Conservation (phyloP, 1,284 basidiomycete genomes). For the Pseudozyma pruni region DNA sequence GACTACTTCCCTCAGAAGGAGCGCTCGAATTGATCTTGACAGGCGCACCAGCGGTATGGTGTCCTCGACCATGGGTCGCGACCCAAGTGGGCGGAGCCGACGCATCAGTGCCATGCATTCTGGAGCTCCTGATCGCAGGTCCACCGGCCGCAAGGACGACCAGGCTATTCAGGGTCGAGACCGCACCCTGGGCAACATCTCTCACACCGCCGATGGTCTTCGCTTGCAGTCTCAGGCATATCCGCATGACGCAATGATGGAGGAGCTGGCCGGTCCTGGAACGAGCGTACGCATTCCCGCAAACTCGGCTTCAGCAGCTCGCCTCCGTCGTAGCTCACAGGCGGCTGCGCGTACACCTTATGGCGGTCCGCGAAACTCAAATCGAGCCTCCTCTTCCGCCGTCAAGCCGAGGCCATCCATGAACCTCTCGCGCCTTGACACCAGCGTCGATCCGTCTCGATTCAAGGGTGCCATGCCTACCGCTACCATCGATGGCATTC, state of each 20-base stretch:
- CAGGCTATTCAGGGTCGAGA: constrained; percentile 28
- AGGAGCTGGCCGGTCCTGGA: constrained; percentile 25
- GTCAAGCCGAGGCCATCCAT: constrained; percentile 31
- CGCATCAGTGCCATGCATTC: constrained; percentile 50
- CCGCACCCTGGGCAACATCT: constrained; percentile 43
- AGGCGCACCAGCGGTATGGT: constrained; percentile 31
- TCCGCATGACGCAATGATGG: constrained; percentile 40
- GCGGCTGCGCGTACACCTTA: constrained; percentile 42
- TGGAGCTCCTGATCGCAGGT: constrained; percentile 28
- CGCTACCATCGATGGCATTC: constrained; percentile 13
- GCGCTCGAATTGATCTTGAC: constrained; percentile 37
- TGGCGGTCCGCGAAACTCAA: constrained; percentile 32
- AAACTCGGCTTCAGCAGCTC: constrained; percentile 22
- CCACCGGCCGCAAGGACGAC: constrained; percentile 30
- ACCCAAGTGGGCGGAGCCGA: constrained; percentile 45
- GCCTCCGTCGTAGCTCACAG: constrained; percentile 43
- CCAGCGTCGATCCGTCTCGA: constrained; percentile 19
- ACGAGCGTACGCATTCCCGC: constrained; percentile 29
- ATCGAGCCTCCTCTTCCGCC: constrained; percentile 24
- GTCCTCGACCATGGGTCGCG: constrained; percentile 35
- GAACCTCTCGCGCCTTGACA: constrained; percentile 35
- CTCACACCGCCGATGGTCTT: constrained; percentile 49
- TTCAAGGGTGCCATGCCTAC: constrained; percentile 18
- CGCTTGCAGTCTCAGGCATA: constrained; percentile 35
- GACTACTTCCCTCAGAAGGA: constrained; percentile 18